Conservation (phyloP, 306 rosid species). For the Pyrus betulifolia region DNA sequence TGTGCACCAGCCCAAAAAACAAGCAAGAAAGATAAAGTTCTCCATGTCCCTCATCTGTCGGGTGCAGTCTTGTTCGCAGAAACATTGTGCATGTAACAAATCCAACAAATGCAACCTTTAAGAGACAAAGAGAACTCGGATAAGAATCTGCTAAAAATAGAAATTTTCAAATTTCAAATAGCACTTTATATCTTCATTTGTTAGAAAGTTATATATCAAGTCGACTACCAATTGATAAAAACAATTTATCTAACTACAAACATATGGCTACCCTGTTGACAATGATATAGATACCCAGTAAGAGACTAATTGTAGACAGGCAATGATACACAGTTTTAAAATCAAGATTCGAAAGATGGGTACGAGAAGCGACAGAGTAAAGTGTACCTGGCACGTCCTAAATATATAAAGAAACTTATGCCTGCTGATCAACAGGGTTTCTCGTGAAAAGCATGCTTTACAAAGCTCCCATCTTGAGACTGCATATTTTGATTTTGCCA, state of each 20-base stretch:
- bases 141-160: conserved; percentile 1
- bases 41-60: conserved; percentile 52
- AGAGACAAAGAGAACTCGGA: not conserved
- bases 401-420: conserved; percentile 76
- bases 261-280: not conserved
- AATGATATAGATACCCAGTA: not conserved
- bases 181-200: not conserved
- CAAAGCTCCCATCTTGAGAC: conserved; percentile 46
- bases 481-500: conserved; percentile 50
- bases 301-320: not conserved
- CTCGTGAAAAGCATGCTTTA: conserved; percentile 68
- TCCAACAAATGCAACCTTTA: conserved; percentile 83
- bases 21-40: conserved; percentile 70
- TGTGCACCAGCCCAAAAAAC: conserved; percentile 75
- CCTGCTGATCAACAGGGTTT: conserved; percentile 48
- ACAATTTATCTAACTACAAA: not conserved
- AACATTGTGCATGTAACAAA: conserved; percentile 70
- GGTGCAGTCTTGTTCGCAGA: conserved; percentile 52
- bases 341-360: not conserved
- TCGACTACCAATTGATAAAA: not conserved
- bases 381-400: conserved; percentile 72
- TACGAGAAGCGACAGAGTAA: not conserved
- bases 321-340: not conserved
- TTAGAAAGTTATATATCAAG: not conserved
- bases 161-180: not conserved